phyloP scores from a whole-genome alignment of 768 basidiomycete genomes.

The Serendipita vermifera region DNA sequence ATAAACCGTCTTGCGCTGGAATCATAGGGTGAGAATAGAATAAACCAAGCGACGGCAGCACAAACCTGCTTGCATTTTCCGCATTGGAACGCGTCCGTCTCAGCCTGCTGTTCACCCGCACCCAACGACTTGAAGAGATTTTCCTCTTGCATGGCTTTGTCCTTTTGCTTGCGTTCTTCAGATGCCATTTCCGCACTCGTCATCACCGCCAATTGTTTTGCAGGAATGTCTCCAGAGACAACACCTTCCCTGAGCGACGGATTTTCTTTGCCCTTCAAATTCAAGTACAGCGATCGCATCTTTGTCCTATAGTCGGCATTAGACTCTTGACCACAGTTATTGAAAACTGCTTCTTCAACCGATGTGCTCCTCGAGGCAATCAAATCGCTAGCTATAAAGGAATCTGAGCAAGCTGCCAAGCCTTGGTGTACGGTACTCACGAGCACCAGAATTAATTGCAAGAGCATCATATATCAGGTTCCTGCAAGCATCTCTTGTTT shows the following conservation, averaged over 20 bases:
- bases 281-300: conserved; percentile 79
- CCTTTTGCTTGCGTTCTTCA: conserved; percentile 74
- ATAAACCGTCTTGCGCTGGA: conserved; percentile 72
- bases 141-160: conserved; percentile 66
- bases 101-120: conserved; percentile 79
- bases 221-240: conserved; percentile 64
- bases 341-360: conserved; percentile 55
- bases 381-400: conserved; percentile 45
- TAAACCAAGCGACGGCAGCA: not conserved
- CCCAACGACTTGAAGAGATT: conserved; percentile 87
- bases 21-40: not conserved
- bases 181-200: conserved; percentile 89
- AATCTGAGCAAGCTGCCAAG: not conserved
- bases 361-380: conserved; percentile 52
- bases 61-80: conserved; percentile 78
- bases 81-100: conserved; percentile 98
- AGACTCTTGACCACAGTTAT: conserved; percentile 31
- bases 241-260: conserved; percentile 73
- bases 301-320: conserved; percentile 51
- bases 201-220: conserved; percentile 66
- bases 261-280: conserved; percentile 92
- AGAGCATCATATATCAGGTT: conserved; percentile 89
- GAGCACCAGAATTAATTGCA: conserved; percentile 71
- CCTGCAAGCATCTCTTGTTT: conserved; percentile 72
- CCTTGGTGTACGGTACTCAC: conserved; percentile 38